Conservation (phyloP, 345 rosid genomes). For the Diplotaxis tenuifolia region DNA sequence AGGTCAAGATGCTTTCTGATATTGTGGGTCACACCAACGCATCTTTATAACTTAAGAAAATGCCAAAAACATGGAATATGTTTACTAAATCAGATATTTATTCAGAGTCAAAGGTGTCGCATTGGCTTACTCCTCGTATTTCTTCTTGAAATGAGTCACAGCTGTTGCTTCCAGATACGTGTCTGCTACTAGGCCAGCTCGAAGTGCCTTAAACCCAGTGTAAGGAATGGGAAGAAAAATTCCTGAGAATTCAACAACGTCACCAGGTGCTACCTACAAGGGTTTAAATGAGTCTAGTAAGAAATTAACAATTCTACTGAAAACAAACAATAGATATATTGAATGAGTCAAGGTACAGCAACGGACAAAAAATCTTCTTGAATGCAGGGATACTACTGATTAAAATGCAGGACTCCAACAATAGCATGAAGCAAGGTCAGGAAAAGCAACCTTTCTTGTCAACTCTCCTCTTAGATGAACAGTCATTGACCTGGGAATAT, state of each 20-base stretch:
- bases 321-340: neutral
- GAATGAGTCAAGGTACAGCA: neutral
- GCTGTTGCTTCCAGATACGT: constrained; percentile 92
- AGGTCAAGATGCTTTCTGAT: constrained; percentile 8
- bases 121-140: constrained; percentile 87
- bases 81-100: neutral
- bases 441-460: constrained; percentile 79
- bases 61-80: constrained; percentile 10
- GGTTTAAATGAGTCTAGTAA: neutral
- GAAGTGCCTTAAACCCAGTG: constrained; percentile 88
- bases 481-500: constrained; percentile 93
- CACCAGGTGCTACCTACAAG: constrained; percentile 89
- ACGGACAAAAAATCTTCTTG: neutral
- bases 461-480: constrained; percentile 97
- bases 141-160: constrained; percentile 87
- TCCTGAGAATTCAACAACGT: constrained; percentile 93
- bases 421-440: constrained; percentile 11
- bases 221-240: constrained; percentile 97
- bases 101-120: neutral
- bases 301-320: neutral
- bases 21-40: constrained; percentile 3
- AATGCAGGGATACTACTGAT: neutral
- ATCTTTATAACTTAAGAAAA: neutral
- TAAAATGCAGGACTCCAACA: neutral
- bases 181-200: constrained; percentile 98